Percentiles rank a stretch among this genome's conserved stretches.
phyloP scores from a whole-genome alignment of 768 basidiomycete species.

The Paxillus ammoniavirescens region DNA sequence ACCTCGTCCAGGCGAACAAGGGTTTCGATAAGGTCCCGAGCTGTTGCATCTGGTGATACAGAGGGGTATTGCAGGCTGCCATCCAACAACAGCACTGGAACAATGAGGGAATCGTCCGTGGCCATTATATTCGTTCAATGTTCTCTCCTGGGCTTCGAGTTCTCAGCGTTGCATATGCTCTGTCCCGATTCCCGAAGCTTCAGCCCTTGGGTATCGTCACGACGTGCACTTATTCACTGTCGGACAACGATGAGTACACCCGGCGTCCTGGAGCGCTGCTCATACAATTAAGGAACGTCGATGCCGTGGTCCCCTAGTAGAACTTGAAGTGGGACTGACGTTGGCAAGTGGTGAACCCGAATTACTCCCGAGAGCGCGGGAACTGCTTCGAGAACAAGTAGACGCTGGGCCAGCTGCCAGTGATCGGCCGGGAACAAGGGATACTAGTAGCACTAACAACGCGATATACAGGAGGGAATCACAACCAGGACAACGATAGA shows the following conservation, averaged over 20 bases:
- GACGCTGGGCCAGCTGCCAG: no score
- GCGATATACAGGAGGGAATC: background rate
- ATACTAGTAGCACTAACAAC: background rate
- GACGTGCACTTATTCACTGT: background rate
- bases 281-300: no score
- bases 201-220: background rate
- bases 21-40: constrained; percentile 56
- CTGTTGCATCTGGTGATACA: constrained; percentile 49
- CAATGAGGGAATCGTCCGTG: constrained; percentile 43
- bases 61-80: constrained; percentile 65
- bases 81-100: constrained; percentile 58
- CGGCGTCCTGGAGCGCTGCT: background rate
- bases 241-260: background rate
- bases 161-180: background rate
- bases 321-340: no score
- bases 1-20: constrained; percentile 50
- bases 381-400: background rate
- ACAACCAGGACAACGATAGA: constrained; percentile 5
- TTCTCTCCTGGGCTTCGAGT: background rate
- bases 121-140: constrained; percentile 11
- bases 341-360: background rate
- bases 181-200: background rate
- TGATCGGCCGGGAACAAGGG: no score
- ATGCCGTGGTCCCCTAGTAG: no score
- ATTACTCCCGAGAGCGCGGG: background rate